A percentile compares a stretch with the other conserved stretches of the same genome.
Evolutionary conservation across 2,329 filamentous ascomycete genomes (phyloP).

Genomic region (Microcyclosporella mali): DNA sequence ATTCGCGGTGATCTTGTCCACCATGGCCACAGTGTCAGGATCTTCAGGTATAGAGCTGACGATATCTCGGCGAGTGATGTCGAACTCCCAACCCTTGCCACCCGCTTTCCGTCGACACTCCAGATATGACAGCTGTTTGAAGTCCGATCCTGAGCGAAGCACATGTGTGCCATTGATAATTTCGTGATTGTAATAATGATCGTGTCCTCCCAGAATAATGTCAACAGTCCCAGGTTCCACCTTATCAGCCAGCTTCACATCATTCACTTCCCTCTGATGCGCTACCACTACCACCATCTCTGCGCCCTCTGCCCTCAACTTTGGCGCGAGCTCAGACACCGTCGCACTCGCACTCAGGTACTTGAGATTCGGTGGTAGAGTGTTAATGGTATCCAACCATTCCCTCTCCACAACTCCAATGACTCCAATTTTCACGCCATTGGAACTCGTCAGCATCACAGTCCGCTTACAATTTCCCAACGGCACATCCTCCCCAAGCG

Average conservation of each 20-base stretch:
- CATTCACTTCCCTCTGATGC: conserved; percentile 83
- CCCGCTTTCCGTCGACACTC: conserved; percentile 59
- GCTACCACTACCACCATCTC: conserved; percentile 78
- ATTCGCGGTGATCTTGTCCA: conserved; percentile 63
- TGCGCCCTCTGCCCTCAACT: conserved; percentile 67
- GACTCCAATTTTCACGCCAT: conserved; percentile 78
- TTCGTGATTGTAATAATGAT: conserved; percentile 78
- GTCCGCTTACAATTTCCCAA: conserved; percentile 72
- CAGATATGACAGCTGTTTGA: conserved; percentile 86
- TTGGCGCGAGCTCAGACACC: conserved; percentile 67
- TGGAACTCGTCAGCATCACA: conserved; percentile 69
- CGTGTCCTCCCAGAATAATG: conserved; percentile 80
- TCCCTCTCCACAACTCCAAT: conserved; percentile 82
- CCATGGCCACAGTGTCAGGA: conserved; percentile 53
- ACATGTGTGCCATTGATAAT: conserved; percentile 75
- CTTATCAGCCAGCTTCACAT: conserved; percentile 74
- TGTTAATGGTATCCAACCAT: conserved; percentile 85
- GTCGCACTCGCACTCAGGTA: conserved; percentile 74
- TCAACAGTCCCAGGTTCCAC: conserved; percentile 64
- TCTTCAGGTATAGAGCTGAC: conserved; percentile 63
- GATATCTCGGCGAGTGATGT: conserved; percentile 35
- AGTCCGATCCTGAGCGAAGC: conserved; percentile 82
- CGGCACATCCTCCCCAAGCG: conserved; percentile 65
- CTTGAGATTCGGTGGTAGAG: conserved; percentile 70
- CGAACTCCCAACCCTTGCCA: conserved; percentile 62